phyloP scores from a whole-genome alignment of 75 land plant genomes.

The Cunninghamia lanceolata region DNA sequence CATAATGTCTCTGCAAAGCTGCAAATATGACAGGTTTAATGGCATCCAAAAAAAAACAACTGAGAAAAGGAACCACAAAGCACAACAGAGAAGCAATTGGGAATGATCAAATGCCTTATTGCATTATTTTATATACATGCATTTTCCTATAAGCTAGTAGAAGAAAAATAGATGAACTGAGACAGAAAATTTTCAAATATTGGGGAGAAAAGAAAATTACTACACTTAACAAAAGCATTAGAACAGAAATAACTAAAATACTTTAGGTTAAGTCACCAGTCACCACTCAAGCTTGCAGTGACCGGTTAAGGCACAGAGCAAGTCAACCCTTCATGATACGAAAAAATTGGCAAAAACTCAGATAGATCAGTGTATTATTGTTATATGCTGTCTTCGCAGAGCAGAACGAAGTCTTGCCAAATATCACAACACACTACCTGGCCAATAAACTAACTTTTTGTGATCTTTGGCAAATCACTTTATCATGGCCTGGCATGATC shows the following conservation, averaged over 20 bases:
- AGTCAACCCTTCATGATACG: background rate
- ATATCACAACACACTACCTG: background rate
- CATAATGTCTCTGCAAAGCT: slow-evolving; percentile 97
- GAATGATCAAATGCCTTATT: background rate
- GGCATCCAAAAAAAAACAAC: background rate
- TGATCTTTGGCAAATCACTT: background rate
- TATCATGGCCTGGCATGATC: background rate
- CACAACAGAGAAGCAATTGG: background rate
- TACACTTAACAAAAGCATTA: background rate
- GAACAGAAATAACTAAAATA: background rate
- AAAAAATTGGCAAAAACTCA: background rate
- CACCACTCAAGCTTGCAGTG: background rate
- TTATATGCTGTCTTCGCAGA: background rate
- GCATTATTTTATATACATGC: background rate
- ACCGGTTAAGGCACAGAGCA: background rate
- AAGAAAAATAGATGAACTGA: background rate
- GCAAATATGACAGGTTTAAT: slow-evolving; percentile 9
- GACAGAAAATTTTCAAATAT: background rate
- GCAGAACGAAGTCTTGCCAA: background rate
- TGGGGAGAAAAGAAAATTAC: background rate
- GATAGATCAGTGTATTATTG: background rate
- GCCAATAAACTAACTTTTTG: background rate
- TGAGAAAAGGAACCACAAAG: background rate
- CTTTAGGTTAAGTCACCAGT: background rate
- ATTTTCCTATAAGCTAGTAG: background rate